These are phyloP conservation scores for Rubia yunnanensis DNA, from an alignment of 257 asterid genomes.

Conservation along the genomic window DNA sequence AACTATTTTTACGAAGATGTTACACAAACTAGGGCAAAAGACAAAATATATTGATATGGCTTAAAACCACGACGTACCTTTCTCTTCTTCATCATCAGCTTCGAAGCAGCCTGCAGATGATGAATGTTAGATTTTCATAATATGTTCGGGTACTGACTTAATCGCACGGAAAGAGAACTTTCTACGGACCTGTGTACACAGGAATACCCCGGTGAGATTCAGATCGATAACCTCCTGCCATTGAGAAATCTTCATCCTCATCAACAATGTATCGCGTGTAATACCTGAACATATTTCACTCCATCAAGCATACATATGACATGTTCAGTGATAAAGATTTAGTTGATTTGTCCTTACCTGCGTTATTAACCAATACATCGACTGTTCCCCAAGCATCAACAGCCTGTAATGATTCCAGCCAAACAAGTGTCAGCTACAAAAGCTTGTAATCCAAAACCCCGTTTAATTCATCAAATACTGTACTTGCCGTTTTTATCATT, in stretches of 20 bases:
- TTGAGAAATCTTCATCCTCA: slow-evolving; percentile 87
- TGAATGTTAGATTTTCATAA: slow-evolving; percentile 17
- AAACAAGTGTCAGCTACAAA: slow-evolving; percentile 21
- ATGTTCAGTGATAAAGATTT: not conserved
- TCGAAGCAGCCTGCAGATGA: slow-evolving; percentile 87
- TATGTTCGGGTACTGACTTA: not conserved
- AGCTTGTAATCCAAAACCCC: slow-evolving; percentile 6
- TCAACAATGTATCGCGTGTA: slow-evolving; percentile 86
- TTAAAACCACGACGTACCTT: slow-evolving; percentile 40
- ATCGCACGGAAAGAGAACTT: slow-evolving; percentile 1
- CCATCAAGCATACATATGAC: slow-evolving; percentile 3
- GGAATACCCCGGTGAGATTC: slow-evolving; percentile 89
- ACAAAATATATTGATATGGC: not conserved
- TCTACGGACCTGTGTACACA: slow-evolving; percentile 73
- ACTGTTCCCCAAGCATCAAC: slow-evolving; percentile 91
- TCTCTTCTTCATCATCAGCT: slow-evolving; percentile 92
- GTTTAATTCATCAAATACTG: slow-evolving; percentile 5
- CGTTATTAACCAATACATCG: slow-evolving; percentile 82
- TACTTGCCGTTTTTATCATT: slow-evolving; percentile 80
- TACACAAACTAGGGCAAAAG: not conserved
- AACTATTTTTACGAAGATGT: not conserved
- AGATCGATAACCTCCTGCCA: slow-evolving; percentile 97
- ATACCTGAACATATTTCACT: slow-evolving; percentile 47
- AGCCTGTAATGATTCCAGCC: slow-evolving; percentile 51
- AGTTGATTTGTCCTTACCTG: slow-evolving; percentile 40